phyloP scores from a whole-genome alignment of 73 alveolate species.

The Paramecium tetraurelia region DNA sequence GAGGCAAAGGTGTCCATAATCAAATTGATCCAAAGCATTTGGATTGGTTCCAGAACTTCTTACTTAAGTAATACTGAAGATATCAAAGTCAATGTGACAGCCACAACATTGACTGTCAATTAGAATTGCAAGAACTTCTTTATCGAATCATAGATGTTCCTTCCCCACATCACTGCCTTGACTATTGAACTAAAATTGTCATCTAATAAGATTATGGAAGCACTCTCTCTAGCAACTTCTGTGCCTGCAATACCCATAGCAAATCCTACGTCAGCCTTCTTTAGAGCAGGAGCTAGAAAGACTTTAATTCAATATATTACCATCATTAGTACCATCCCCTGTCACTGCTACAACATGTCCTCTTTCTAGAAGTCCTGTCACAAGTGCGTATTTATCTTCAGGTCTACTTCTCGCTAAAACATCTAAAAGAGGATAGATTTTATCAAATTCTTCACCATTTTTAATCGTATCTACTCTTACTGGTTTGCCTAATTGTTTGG shows the following conservation, averaged over 20 bases:
- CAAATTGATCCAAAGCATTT: conserved; percentile 91
- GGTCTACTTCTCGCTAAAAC: conserved; percentile 94
- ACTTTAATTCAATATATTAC: not conserved
- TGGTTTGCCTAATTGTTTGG: conserved; percentile 10
- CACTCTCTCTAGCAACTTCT: conserved; percentile 93
- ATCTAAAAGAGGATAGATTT: conserved; percentile 65
- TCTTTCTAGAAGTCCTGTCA: conserved; percentile 82
- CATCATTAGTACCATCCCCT: conserved; percentile 82
- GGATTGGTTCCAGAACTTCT: conserved; percentile 82
- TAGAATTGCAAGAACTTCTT: conserved; percentile 88
- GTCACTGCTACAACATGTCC: conserved; percentile 94
- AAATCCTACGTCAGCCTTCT: conserved; percentile 88
- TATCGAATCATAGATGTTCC: conserved; percentile 89
- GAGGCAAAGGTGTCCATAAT: conserved; percentile 89
- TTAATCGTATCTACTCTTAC: conserved; percentile 51
- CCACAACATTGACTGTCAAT: conserved; percentile 85
- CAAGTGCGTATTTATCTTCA: conserved; percentile 88
- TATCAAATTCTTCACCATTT: conserved; percentile 60
- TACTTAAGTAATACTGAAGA: conserved; percentile 83
- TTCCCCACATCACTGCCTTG: conserved; percentile 89
- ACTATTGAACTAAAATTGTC: conserved; percentile 90
- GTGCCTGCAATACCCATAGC: conserved; percentile 94
- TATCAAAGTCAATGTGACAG: conserved; percentile 75
- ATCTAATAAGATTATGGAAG: conserved; percentile 86
- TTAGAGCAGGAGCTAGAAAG: conserved; percentile 58